A percentile compares a stretch with the other conserved stretches of the same genome.
phyloP scores from a whole-genome alignment of 2,329 filamentous ascomycete species.

The Fusarium proliferatum region DNA sequence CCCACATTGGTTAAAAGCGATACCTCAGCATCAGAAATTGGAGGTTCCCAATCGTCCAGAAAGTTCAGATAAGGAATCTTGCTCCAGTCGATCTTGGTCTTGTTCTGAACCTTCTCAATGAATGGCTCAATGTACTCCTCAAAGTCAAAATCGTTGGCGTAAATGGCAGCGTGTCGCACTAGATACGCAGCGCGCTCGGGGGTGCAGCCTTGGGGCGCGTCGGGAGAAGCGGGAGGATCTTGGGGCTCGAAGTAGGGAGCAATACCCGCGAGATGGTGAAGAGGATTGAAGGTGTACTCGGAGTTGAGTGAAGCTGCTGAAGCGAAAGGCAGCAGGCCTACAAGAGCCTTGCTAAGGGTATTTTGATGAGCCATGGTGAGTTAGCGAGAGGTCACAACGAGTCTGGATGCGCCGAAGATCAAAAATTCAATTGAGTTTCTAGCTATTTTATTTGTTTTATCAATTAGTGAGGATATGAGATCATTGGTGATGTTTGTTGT shows the following conservation, averaged over 20 bases:
- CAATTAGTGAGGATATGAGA: slow-evolving; percentile 12
- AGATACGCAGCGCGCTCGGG: slow-evolving; percentile 65
- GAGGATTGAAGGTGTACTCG: slow-evolving; percentile 62
- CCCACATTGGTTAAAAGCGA: slow-evolving; percentile 71
- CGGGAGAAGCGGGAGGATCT: slow-evolving; percentile 52
- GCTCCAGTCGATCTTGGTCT: slow-evolving; percentile 65
- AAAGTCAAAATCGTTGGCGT: slow-evolving; percentile 69
- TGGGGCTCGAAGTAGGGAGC: slow-evolving; percentile 68
- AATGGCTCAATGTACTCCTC: slow-evolving; percentile 68
- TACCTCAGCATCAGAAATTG: slow-evolving; percentile 65
- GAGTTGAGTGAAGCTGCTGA: slow-evolving; percentile 53
- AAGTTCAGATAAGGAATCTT: slow-evolving; percentile 67
- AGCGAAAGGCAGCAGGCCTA: slow-evolving; percentile 20
- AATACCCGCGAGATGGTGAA: slow-evolving; percentile 66
- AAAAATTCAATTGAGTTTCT: neutral
- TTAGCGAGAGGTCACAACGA: neutral
- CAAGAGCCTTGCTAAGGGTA: slow-evolving; percentile 4
- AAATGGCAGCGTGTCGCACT: slow-evolving; percentile 69
- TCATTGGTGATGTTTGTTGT: slow-evolving; percentile 14
- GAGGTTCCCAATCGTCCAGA: slow-evolving; percentile 65
- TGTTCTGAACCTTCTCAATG: slow-evolving; percentile 68
- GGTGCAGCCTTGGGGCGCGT: slow-evolving; percentile 61
- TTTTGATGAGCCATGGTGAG: slow-evolving; percentile 24
- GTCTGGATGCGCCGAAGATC: neutral
- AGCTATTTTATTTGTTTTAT: slow-evolving; percentile 1